These are phyloP conservation scores for Phytophthora citrophthora DNA, from an alignment of 352 stramenopile genomes.

Conservation along the genomic window DNA sequence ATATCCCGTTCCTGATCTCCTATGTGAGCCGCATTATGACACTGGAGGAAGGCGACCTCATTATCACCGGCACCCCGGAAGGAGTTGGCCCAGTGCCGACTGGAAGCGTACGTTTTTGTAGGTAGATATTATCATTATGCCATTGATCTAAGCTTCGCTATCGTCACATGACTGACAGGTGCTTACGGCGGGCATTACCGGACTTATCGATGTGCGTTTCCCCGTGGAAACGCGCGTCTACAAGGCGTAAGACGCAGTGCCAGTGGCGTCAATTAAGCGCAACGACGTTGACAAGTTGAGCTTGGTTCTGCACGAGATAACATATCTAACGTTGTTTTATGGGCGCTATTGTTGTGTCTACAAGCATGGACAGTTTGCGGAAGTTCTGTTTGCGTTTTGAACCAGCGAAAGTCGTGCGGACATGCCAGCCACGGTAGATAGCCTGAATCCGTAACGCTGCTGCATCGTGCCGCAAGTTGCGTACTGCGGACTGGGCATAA, in stretches of 20 bases:
- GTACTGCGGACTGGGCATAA: slow-evolving; percentile 55
- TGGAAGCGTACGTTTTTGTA: slow-evolving; percentile 53
- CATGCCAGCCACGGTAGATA: slow-evolving; percentile 71
- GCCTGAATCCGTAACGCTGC: slow-evolving; percentile 76
- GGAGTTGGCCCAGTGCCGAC: slow-evolving; percentile 70
- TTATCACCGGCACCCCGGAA: slow-evolving; percentile 87
- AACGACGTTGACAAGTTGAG: not conserved
- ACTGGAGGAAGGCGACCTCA: slow-evolving; percentile 83
- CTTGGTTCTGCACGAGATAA: not conserved
- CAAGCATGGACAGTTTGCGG: slow-evolving; percentile 29
- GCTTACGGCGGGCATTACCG: slow-evolving; percentile 79
- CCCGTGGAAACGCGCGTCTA: slow-evolving; percentile 70
- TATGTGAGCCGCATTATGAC: slow-evolving; percentile 88
- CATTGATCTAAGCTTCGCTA: not conserved
- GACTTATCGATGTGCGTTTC: slow-evolving; percentile 72
- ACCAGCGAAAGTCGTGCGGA: slow-evolving; percentile 37
- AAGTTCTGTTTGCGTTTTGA: slow-evolving; percentile 28
- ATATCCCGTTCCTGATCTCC: slow-evolving; percentile 75
- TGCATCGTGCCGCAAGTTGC: slow-evolving; percentile 74
- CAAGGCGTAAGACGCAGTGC: slow-evolving; percentile 24
- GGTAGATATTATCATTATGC: not conserved
- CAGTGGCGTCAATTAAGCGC: not conserved
- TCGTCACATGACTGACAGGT: slow-evolving; percentile 29
- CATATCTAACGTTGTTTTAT: slow-evolving; percentile 28
- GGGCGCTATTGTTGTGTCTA: slow-evolving; percentile 20